phyloP scores from a whole-genome alignment of 768 basidiomycete species.

The Mycena leptocephala region DNA sequence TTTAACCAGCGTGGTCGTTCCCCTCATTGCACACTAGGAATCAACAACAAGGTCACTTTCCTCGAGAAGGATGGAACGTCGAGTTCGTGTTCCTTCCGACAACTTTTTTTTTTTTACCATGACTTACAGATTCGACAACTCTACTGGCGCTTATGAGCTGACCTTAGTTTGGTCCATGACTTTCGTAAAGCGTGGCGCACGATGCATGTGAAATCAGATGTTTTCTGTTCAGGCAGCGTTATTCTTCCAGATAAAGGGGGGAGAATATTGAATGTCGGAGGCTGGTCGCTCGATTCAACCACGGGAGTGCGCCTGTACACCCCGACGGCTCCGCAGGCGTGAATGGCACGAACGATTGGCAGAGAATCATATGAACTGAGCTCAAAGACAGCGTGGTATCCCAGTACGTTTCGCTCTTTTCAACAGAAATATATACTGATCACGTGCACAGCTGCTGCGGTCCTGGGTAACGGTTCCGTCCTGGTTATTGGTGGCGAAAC shows the following conservation, averaged over 20 bases:
- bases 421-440: background rate
- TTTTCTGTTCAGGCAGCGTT: constrained; percentile 85
- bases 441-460: constrained; percentile 75
- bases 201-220: constrained; percentile 85
- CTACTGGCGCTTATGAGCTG: constrained; percentile 86
- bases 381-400: constrained; percentile 57
- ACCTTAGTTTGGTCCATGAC: constrained; percentile 68
- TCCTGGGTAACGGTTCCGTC: constrained; percentile 82
- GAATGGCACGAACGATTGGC: constrained; percentile 86
- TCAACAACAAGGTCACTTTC: constrained; percentile 89
- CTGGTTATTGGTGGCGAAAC: constrained; percentile 72
- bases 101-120: no score
- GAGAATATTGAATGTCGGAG: constrained; percentile 77
- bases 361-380: constrained; percentile 72
- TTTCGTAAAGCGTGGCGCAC: constrained; percentile 74
- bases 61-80: constrained; percentile 81
- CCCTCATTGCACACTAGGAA: constrained; percentile 84
- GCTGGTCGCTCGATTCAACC: constrained; percentile 82
- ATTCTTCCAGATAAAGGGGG: constrained; percentile 84
- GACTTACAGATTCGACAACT: constrained; percentile 71
- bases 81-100: constrained; percentile 54
- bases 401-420: constrained; percentile 48
- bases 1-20: constrained; percentile 73
- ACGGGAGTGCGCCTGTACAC: constrained; percentile 83
- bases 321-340: constrained; percentile 78